phyloP scores from a whole-genome alignment of 176 grass and related monocot species.

The Cenchrus americanus region DNA sequence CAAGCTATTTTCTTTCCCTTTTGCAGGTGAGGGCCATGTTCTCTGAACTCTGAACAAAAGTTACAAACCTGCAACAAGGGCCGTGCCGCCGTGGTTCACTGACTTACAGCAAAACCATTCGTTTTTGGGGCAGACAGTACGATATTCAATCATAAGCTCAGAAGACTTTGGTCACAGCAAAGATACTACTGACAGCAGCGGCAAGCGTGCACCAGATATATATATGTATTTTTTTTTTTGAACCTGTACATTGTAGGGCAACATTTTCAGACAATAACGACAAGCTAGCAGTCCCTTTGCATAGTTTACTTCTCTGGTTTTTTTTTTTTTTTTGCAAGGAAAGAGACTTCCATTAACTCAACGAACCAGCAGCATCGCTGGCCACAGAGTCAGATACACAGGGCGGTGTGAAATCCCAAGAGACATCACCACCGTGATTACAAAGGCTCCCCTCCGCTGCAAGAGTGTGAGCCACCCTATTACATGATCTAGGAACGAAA shows the following conservation, averaged over 20 bases:
- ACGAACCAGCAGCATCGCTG: too few species aligned
- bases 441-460: too few species aligned
- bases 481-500: too few species aligned
- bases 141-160: conserved; percentile 52
- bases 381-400: too few species aligned
- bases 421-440: too few species aligned
- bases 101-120: conserved; percentile 36
- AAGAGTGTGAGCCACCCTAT: too few species aligned
- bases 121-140: conserved; percentile 38
- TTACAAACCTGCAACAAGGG: conserved; percentile 32
- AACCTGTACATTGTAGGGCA: conserved; percentile 40
- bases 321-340: too few species aligned
- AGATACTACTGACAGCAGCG: conserved; percentile 48
- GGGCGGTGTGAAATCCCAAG: too few species aligned
- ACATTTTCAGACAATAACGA: conserved; percentile 26
- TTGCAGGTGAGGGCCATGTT: conserved; percentile 36
- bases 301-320: conserved; percentile 27
- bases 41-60: conserved; percentile 38
- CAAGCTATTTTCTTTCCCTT: conserved; percentile 17
- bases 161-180: conserved; percentile 43
- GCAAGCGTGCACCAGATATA: conserved; percentile 30
- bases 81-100: not conserved
- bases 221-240: conserved; percentile 2
- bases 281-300: conserved; percentile 26
- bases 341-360: too few species aligned